A percentile compares a stretch with the other conserved stretches of the same genome.
These are phyloP conservation scores for Auriscalpium vulgare DNA, from an alignment of 768 basidiomycete genomes.

Conservation along the genomic window DNA sequence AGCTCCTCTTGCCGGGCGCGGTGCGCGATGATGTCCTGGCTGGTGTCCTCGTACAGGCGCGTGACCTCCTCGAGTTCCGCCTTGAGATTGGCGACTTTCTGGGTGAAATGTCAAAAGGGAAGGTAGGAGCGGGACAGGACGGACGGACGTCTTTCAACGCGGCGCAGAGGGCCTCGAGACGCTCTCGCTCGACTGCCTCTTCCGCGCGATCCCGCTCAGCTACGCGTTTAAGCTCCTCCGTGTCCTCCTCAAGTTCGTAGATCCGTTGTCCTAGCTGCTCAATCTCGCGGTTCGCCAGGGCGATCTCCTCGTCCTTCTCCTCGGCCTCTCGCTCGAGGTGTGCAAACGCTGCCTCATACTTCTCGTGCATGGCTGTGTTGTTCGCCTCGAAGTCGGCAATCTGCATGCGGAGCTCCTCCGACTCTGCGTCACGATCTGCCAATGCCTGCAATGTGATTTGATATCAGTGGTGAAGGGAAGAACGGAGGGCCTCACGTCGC, in stretches of 20 bases:
- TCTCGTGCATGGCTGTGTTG: slow-evolving; percentile 58
- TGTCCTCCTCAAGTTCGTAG: slow-evolving; percentile 81
- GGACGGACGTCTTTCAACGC: slow-evolving; percentile 73
- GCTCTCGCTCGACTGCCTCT: slow-evolving; percentile 61
- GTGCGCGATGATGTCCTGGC: slow-evolving; percentile 57
- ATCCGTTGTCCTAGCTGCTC: slow-evolving; percentile 72
- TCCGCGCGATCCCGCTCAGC: slow-evolving; percentile 61
- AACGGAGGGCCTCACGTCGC: slow-evolving; percentile 42
- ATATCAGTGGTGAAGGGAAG: not conserved
- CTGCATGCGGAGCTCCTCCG: slow-evolving; percentile 62
- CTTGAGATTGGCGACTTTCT: slow-evolving; percentile 68
- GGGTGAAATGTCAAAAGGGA: slow-evolving; percentile 3
- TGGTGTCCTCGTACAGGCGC: slow-evolving; percentile 56
- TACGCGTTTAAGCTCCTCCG: slow-evolving; percentile 70
- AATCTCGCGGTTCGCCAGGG: slow-evolving; percentile 65
- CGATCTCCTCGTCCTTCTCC: slow-evolving; percentile 73
- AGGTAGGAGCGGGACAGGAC: not conserved
- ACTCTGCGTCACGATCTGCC: slow-evolving; percentile 73
- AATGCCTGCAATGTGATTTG: slow-evolving; percentile 40
- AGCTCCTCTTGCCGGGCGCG: slow-evolving; percentile 72
- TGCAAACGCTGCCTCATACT: slow-evolving; percentile 66
- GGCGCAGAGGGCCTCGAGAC: slow-evolving; percentile 53
- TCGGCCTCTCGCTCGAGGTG: slow-evolving; percentile 75
- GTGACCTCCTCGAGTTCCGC: slow-evolving; percentile 57
- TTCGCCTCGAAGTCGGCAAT: slow-evolving; percentile 71